Percentiles rank a stretch among this genome's conserved stretches.
Conservation (phyloP, 495 filamentous ascomycete species). For the Aeminium ludgeri region DNA sequence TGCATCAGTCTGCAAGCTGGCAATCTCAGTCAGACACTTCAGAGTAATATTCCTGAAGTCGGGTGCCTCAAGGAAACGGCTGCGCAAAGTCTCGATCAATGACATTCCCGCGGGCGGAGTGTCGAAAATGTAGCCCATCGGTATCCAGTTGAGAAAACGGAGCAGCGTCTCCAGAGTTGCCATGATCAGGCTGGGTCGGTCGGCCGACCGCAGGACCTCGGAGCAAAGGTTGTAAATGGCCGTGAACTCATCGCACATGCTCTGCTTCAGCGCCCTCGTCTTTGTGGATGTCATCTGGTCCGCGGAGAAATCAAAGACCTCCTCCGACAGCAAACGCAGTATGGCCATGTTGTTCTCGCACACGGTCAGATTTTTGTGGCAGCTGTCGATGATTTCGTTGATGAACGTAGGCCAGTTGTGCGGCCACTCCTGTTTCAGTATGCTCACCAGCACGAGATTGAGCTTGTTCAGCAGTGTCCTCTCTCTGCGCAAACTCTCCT, state of each 20-base stretch:
- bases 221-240: conserved; percentile 93
- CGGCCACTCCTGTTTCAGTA: conserved; percentile 99
- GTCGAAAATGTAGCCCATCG: conserved; percentile 95
- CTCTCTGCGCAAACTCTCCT: conserved; percentile 66
- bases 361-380: conserved; percentile 81
- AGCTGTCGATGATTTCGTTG: conserved; percentile 96
- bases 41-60: conserved; percentile 94
- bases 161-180: conserved; percentile 87
- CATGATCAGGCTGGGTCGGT: conserved; percentile 75
- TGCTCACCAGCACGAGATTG: conserved; percentile 89
- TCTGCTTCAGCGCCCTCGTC: conserved; percentile 87
- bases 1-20: conserved; percentile 64
- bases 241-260: conserved; percentile 96
- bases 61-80: conserved; percentile 71
- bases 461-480: conserved; percentile 90
- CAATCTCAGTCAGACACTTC: conserved; percentile 94
- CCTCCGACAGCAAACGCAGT: conserved; percentile 84
- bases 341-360: conserved; percentile 99
- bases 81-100: conserved; percentile 85
- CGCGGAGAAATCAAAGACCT: conserved; percentile 96
- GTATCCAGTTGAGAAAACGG: conserved; percentile 97
- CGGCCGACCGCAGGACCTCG: conserved; percentile 76
- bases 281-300: conserved; percentile 97
- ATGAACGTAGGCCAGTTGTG: conserved; percentile 99
- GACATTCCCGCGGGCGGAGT: conserved; percentile 37